phyloP scores from a whole-genome alignment of 495 filamentous ascomycete species.

The Pyrenula aspistea region DNA sequence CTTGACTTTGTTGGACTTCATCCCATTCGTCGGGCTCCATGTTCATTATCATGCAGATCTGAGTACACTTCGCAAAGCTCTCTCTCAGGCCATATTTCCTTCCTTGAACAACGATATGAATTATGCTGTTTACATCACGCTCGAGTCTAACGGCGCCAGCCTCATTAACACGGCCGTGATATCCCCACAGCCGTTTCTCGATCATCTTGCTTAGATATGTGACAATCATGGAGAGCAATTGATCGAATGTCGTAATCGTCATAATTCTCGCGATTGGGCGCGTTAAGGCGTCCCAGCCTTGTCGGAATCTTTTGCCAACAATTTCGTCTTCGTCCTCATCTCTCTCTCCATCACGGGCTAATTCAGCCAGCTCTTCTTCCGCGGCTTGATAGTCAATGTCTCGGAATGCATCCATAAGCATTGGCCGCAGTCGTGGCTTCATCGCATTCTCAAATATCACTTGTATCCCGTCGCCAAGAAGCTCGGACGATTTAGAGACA shows the following conservation, averaged over 20 bases:
- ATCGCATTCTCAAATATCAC: slow-evolving; percentile 82
- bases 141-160: slow-evolving; percentile 82
- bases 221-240: slow-evolving; percentile 59
- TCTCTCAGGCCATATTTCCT: slow-evolving; percentile 68
- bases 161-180: slow-evolving; percentile 66
- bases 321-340: slow-evolving; percentile 31
- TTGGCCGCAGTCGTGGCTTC: slow-evolving; percentile 72
- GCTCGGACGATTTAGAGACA: slow-evolving; percentile 61
- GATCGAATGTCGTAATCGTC: slow-evolving; percentile 56
- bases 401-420: slow-evolving; percentile 79
- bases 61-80: slow-evolving; percentile 62
- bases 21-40: slow-evolving; percentile 99
- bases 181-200: slow-evolving; percentile 85
- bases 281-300: slow-evolving; percentile 75
- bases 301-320: slow-evolving; percentile 64
- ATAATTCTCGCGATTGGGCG: slow-evolving; percentile 76
- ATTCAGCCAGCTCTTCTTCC: slow-evolving; percentile 28
- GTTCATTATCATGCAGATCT: slow-evolving; percentile 81
- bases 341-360: slow-evolving; percentile 23
- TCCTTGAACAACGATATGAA: slow-evolving; percentile 55
- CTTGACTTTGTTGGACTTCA: slow-evolving; percentile 41
- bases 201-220: slow-evolving; percentile 62
- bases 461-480: slow-evolving; percentile 68
- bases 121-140: slow-evolving; percentile 71
- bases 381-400: slow-evolving; percentile 68